Conservation (phyloP, 208 protist genomes). For the Wallacemonas sp. region DNA sequence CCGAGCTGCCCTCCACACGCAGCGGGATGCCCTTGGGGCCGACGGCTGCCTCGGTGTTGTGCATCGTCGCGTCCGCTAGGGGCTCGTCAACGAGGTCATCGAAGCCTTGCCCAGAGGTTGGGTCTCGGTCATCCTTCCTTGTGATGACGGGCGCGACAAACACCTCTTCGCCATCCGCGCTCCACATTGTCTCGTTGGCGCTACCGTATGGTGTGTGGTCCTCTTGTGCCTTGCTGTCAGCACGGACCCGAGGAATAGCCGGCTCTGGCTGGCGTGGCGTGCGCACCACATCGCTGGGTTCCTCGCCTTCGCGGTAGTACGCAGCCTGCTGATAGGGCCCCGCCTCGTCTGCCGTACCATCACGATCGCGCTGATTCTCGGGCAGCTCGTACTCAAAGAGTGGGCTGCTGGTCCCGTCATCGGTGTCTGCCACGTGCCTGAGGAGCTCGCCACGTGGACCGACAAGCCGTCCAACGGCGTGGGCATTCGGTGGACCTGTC, state of each 20-base stretch:
- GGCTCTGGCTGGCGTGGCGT: too few relatives aligned
- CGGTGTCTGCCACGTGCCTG: background rate
- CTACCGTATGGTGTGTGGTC: conserved; percentile 4
- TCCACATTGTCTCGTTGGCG: conserved; percentile 3
- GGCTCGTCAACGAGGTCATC: too few relatives aligned
- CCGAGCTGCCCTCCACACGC: background rate
- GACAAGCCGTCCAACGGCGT: background rate
- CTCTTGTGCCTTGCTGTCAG: background rate
- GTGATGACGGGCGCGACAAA: background rate
- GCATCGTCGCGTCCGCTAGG: too few relatives aligned
- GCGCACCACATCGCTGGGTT: too few relatives aligned
- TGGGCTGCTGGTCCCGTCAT: background rate
- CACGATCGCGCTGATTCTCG: background rate
- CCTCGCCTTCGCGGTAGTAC: conserved; percentile 1
- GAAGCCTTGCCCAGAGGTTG: too few relatives aligned
- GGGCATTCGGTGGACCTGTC: background rate
- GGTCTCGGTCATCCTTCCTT: background rate
- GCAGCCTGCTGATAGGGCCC: background rate
- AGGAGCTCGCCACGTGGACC: background rate
- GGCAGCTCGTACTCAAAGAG: conserved; percentile 9
- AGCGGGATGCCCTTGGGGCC: background rate
- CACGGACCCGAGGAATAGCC: too few relatives aligned
- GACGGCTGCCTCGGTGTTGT: too few relatives aligned
- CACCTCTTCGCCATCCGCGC: background rate
- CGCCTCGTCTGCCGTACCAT: background rate